A percentile compares a stretch with the other conserved stretches of the same genome.
These are phyloP conservation scores for Boletus rufocinnamomeus DNA, from an alignment of 768 basidiomycete genomes.

Conservation along the genomic window DNA sequence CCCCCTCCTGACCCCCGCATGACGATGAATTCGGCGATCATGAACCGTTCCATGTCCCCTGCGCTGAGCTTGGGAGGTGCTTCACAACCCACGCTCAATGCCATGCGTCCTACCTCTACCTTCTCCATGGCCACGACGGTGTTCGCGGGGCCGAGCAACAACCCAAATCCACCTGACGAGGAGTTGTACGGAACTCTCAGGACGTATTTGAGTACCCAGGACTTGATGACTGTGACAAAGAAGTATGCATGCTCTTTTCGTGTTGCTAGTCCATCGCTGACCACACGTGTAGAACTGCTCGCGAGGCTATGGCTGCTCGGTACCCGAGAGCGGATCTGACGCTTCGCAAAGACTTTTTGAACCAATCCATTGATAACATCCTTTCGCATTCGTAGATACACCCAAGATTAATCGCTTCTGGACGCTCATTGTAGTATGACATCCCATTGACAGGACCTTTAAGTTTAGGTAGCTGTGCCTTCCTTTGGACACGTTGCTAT, in stretches of 20 bases:
- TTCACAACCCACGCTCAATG: conserved; percentile 36
- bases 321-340: conserved; percentile 70
- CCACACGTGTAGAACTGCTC: conserved; percentile 47
- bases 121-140: conserved; percentile 64
- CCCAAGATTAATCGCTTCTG: conserved; percentile 1
- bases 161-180: conserved; percentile 60
- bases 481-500: conserved; percentile 11
- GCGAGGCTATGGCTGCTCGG: conserved; percentile 60
- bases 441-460: conserved; percentile 11
- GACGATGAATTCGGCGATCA: conserved; percentile 48
- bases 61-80: conserved; percentile 31
- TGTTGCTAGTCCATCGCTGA: conserved; percentile 5
- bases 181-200: conserved; percentile 58
- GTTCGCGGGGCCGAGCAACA: conserved; percentile 51
- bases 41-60: conserved; percentile 38
- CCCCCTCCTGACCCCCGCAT: conserved; percentile 49
- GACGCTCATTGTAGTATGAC: conserved; percentile 5
- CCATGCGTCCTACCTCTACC: conserved; percentile 51
- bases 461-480: not conserved
- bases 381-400: conserved; percentile 51
- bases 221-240: conserved; percentile 73
- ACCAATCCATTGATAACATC: conserved; percentile 66
- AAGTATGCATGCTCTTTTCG: conserved; percentile 43
- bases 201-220: conserved; percentile 61
- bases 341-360: conserved; percentile 60